A percentile compares a stretch with the other conserved stretches of the same genome.
Conservation (phyloP, 371 early-diverging fungal species). For the Mortierella sp. region DNA sequence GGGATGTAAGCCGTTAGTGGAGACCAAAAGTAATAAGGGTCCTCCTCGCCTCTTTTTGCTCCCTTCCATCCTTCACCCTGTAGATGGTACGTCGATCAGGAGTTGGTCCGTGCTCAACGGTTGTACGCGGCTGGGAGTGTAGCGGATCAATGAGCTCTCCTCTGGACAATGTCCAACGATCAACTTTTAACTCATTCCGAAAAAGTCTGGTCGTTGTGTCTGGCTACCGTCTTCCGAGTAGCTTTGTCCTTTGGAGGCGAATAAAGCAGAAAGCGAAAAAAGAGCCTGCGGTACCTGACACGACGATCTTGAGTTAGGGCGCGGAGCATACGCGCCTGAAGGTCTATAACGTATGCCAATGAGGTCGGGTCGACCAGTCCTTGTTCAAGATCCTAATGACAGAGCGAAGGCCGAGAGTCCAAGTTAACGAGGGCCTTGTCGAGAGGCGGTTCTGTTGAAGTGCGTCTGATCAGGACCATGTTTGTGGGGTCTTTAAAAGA, state of each 20-base stretch:
- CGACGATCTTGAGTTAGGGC: slow-evolving; percentile 43
- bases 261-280: neutral
- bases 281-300: slow-evolving; percentile 30
- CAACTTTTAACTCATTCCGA: no score
- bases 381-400: slow-evolving; percentile 37
- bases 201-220: no score
- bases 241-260: neutral
- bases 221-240: no score
- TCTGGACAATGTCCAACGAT: no score
- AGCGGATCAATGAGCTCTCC: slow-evolving; percentile 7
- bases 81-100: slow-evolving; percentile 14
- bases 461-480: no score
- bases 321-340: slow-evolving; percentile 51
- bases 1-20: neutral
- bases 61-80: neutral
- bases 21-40: no score
- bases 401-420: neutral
- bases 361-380: slow-evolving; percentile 43
- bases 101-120: slow-evolving; percentile 54
- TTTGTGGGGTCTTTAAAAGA: no score
- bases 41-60: no score
- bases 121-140: slow-evolving; percentile 25
- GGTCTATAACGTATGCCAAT: slow-evolving; percentile 38
- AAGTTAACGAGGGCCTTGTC: neutral
- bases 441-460: neutral